Percentiles rank a stretch among this genome's conserved stretches.
Conservation (phyloP, 2,329 filamentous ascomycete genomes). For the Achaetomium macrosporum region DNA sequence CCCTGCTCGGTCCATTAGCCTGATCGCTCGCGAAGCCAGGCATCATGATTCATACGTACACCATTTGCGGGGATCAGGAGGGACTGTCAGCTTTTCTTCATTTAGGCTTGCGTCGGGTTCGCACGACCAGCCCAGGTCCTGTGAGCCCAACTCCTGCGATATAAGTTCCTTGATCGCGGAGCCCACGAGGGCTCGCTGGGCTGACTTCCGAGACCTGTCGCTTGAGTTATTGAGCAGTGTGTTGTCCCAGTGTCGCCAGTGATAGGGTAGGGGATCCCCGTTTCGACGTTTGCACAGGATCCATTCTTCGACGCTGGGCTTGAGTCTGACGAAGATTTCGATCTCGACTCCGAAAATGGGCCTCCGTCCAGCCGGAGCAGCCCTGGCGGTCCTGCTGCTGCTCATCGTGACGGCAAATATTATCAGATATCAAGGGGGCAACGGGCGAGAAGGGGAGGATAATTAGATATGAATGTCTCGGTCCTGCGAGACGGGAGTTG, state of each 20-base stretch:
- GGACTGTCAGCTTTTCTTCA: not conserved
- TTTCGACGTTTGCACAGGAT: not conserved
- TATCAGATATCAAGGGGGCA: too few species aligned
- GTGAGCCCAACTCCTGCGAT: not conserved
- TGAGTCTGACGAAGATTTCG: slow-evolving; percentile 3
- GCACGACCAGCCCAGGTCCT: not conserved
- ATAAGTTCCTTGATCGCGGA: not conserved
- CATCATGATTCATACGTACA: not conserved
- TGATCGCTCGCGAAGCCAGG: too few species aligned
- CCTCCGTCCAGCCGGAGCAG: too few species aligned
- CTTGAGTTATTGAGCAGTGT: too few species aligned
- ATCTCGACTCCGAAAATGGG: slow-evolving; percentile 3
- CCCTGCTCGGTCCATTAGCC: not conserved
- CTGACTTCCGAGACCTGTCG: too few species aligned
- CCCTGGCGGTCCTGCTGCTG: too few species aligned
- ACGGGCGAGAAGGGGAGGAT: too few species aligned
- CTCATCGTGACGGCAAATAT: too few species aligned
- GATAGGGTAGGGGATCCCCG: not conserved
- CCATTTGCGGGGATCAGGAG: not conserved
- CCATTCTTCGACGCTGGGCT: not conserved
- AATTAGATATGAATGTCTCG: too few species aligned
- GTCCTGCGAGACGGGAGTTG: too few species aligned
- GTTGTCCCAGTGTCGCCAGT: too few species aligned
- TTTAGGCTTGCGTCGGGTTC: not conserved
- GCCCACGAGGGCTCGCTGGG: too few species aligned